Percentiles rank a stretch among this genome's conserved stretches.
Evolutionary conservation across 2,329 filamentous ascomycete species (phyloP).

Genomic region (Graphium sp.): DNA sequence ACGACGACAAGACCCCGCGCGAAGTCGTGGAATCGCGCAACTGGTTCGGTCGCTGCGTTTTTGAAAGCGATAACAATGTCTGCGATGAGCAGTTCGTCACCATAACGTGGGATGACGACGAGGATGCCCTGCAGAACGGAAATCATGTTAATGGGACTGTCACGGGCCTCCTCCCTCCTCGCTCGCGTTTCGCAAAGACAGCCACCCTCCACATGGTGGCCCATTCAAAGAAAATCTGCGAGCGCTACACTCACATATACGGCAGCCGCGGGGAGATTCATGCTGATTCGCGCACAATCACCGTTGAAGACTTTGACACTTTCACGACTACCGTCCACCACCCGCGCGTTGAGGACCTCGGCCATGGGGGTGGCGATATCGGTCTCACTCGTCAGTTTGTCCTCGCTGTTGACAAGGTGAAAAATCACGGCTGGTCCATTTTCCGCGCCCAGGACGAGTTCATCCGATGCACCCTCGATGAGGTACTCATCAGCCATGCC

Average conservation of each 20-base stretch:
- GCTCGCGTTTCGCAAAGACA: slow-evolving; percentile 51
- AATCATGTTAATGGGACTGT: too few species aligned
- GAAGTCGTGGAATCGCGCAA: slow-evolving; percentile 33
- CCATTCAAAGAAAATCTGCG: slow-evolving; percentile 72
- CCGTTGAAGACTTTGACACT: slow-evolving; percentile 29
- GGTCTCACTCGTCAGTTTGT: slow-evolving; percentile 70
- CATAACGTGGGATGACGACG: slow-evolving; percentile 61
- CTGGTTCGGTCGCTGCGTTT: slow-evolving; percentile 93
- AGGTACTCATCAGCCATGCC: slow-evolving; percentile 77
- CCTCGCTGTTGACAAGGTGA: slow-evolving; percentile 62
- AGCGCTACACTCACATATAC: slow-evolving; percentile 73
- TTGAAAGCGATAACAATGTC: slow-evolving; percentile 83
- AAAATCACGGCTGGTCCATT: slow-evolving; percentile 49
- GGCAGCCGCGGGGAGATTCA: slow-evolving; percentile 73
- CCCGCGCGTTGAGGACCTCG: slow-evolving; percentile 17
- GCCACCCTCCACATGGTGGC: slow-evolving; percentile 91
- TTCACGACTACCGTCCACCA: slow-evolving; percentile 21
- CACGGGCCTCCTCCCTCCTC: background rate
- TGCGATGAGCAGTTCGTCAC: slow-evolving; percentile 86
- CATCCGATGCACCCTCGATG: slow-evolving; percentile 72
- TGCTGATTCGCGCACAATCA: slow-evolving; percentile 55
- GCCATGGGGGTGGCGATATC: slow-evolving; percentile 21
- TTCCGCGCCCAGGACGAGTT: slow-evolving; percentile 56
- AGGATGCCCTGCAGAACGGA: background rate
- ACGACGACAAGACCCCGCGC: slow-evolving; percentile 28